Base-by-base conservation (phyloP, 2,329 filamentous ascomycete species). In the Eutypella sp. region DNA sequence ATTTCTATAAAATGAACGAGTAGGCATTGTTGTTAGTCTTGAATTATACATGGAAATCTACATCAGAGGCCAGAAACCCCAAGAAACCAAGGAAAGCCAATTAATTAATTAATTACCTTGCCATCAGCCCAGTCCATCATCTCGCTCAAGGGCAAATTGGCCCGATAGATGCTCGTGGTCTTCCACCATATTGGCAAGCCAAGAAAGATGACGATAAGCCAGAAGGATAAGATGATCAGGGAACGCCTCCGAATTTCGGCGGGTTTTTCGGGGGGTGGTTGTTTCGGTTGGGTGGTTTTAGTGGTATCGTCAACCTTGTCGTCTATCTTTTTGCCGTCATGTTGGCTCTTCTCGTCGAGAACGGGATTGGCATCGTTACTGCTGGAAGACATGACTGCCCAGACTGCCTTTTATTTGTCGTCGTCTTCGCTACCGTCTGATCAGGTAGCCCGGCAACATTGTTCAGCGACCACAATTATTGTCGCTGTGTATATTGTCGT, bases 111-210 rank as follows among this genome's bases (percentile, higher is more conserved):
- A 52, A 70, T 50, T 66, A 95, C 91, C 77, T 87, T 89, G 53
- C 90, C 90, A 60, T 95, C 87, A 9, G 89, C 87, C 92, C 93
- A 97, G 50, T 86, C 79, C 55, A 87, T 79, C 93, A 99, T 99
- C 45, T 84, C 79, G 61, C 86, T 78, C 55, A 96, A 67, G 5
- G 93, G 93, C 56, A 99, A 71, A 38, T 83, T 78, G 11, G 92
- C 91, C 45, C 93, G 81, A 66, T 95, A 91, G 45, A 97, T 95
- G 0, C 87, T 86, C 4, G 93, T 99, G 1, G 93, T 97, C 65
- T 83, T 84, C 83, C 89, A 95, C 93, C 93, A 99, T 78, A 95
- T 85, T 47, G 93, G 93, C 54, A 99, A 66, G 3, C 93, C 93
- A 5, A 99, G 70, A 24, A 85, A 78, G 6, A 95, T 64, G 6